These are phyloP conservation scores for Xylaria acuta DNA, from an alignment of 495 filamentous ascomycete species.

Conservation along the genomic window DNA sequence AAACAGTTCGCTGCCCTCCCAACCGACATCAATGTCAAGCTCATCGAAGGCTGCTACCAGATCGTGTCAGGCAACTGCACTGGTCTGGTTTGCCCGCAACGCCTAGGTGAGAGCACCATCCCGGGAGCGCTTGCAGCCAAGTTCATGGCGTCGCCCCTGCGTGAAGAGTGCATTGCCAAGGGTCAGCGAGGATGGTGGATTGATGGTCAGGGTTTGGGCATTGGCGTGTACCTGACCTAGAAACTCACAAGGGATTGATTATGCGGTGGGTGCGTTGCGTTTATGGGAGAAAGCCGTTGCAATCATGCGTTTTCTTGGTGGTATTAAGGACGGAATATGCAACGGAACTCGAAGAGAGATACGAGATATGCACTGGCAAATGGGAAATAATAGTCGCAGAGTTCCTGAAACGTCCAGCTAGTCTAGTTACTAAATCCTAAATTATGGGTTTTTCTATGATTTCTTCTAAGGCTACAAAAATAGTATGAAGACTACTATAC, in stretches of 20 bases:
- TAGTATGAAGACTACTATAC: neutral
- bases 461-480: neutral
- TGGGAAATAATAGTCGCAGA: neutral
- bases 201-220: constrained; percentile 32
- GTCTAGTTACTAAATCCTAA: neutral
- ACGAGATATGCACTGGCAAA: constrained; percentile 1
- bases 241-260: neutral
- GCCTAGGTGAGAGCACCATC: constrained; percentile 32
- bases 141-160: constrained; percentile 34
- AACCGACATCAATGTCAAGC: constrained; percentile 34
- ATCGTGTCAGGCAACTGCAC: constrained; percentile 38
- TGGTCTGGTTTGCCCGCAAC: constrained; percentile 37
- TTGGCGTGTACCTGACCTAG: constrained; percentile 39
- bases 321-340: constrained; percentile 1
- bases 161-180: constrained; percentile 38
- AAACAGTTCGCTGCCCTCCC: constrained; percentile 31
- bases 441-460: neutral
- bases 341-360: neutral
- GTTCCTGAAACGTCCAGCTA: neutral
- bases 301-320: constrained; percentile 14
- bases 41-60: constrained; percentile 38
- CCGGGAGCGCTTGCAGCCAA: constrained; percentile 34
- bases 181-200: constrained; percentile 41
- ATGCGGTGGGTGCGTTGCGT: neutral
- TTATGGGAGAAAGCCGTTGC: neutral